These are phyloP conservation scores for Aspergillus novoparasiticus DNA, from an alignment of 2,329 filamentous ascomycete genomes.

Conservation along the genomic window DNA sequence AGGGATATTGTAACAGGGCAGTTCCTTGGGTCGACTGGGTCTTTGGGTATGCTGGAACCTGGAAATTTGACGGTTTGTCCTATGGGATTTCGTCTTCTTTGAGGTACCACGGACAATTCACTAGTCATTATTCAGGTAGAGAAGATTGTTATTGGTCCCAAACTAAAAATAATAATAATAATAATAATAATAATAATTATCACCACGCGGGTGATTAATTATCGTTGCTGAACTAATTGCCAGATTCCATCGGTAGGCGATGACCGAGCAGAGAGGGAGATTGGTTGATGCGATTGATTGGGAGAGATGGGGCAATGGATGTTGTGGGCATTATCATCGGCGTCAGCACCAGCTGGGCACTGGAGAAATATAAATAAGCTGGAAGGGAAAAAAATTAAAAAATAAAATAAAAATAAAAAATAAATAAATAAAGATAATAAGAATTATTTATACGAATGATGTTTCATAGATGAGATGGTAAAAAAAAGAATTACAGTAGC, in stretches of 20 bases:
- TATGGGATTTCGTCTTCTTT: neutral
- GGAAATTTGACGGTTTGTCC: neutral
- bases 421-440: constrained; percentile 4
- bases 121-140: constrained; percentile 8
- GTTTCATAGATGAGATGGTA: neutral
- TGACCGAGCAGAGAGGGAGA: neutral
- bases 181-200: neutral
- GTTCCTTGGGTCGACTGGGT: constrained; percentile 24
- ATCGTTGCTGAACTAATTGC: constrained; percentile 4
- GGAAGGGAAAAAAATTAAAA: no score
- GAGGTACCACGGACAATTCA: constrained; percentile 3
- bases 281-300: constrained; percentile 6
- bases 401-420: neutral
- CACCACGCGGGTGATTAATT: constrained; percentile 17
- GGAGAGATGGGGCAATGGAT: constrained; percentile 1
- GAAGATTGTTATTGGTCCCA: constrained; percentile 11
- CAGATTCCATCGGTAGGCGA: constrained; percentile 11
- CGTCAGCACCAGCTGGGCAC: constrained; percentile 2
- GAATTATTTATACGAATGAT: constrained; percentile 5
- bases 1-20: constrained; percentile 16
- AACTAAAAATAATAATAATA: neutral
- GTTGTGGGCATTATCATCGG: constrained; percentile 3
- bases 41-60: constrained; percentile 5
- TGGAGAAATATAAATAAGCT: neutral
- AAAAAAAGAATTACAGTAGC: constrained; percentile 10